Evolutionary conservation across 2,329 filamentous ascomycete species (phyloP).

Genomic region (Ascochyta pisi): DNA sequence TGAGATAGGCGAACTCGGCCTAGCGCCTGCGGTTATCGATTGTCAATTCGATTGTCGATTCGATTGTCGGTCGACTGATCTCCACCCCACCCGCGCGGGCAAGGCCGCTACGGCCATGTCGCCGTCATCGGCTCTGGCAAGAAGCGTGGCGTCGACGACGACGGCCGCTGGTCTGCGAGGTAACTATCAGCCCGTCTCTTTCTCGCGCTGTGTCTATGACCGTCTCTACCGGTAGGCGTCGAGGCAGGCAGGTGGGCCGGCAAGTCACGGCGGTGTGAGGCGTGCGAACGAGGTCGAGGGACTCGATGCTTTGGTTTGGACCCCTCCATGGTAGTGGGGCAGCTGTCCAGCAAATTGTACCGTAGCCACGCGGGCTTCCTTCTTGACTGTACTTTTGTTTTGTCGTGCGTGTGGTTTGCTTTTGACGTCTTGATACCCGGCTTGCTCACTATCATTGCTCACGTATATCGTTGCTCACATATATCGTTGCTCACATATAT

Average conservation of each 20-base stretch:
- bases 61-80: neutral
- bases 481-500: neutral
- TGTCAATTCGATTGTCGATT: neutral
- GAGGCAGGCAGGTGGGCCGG: neutral
- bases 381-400: neutral
- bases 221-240: neutral
- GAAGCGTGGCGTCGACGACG: neutral
- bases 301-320: neutral
- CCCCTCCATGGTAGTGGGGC: slow-evolving; percentile 16
- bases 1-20: neutral
- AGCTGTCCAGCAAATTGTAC: neutral
- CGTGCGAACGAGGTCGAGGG: neutral
- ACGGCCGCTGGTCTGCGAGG: neutral
- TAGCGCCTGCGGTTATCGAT: neutral
- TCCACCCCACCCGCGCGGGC: neutral
- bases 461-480: neutral
- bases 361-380: neutral
- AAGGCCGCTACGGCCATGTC: slow-evolving; percentile 29
- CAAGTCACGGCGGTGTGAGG: neutral
- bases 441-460: neutral
- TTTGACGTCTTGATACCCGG: neutral
- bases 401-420: neutral
- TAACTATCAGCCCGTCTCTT: neutral
- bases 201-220: neutral
- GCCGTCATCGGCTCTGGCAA: slow-evolving; percentile 41